Conservation (phyloP, 2,329 filamentous ascomycete genomes). For the Cercospora beticola region DNA sequence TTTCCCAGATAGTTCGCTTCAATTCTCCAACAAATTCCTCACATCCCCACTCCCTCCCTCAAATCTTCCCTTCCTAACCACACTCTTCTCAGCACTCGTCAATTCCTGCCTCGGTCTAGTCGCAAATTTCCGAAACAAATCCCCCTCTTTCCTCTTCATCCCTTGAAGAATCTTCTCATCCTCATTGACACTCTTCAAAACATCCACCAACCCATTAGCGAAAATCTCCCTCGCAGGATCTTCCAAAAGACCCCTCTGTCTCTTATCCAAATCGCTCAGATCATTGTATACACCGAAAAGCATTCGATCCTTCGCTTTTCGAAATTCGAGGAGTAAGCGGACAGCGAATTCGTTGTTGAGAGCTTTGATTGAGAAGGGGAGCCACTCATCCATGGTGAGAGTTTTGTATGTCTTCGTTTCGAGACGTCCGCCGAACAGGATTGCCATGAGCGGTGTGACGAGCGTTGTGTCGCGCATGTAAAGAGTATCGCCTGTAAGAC, state of each 20-base stretch:
- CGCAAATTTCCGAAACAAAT: neutral
- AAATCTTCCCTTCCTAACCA: conserved; percentile 1
- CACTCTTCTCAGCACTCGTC: neutral
- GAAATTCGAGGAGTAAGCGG: conserved; percentile 39
- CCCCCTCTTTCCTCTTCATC: neutral
- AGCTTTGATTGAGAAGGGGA: conserved; percentile 34
- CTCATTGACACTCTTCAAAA: conserved; percentile 16
- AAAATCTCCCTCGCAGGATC: conserved; percentile 28
- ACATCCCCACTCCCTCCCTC: conserved; percentile 3
- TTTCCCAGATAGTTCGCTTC: neutral
- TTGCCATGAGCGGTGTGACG: conserved; percentile 31
- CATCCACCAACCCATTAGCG: conserved; percentile 22
- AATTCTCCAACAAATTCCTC: conserved; percentile 1
- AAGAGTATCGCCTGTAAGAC: conserved; percentile 21
- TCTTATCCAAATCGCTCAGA: conserved; percentile 13
- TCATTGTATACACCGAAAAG: conserved; percentile 33
- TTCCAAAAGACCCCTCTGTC: conserved; percentile 13
- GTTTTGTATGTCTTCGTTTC: conserved; percentile 23
- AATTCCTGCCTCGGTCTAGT: neutral
- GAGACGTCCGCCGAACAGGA: conserved; percentile 36
- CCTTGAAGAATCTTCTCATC: neutral
- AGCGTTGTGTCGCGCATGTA: conserved; percentile 33
- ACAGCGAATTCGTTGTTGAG: conserved; percentile 23
- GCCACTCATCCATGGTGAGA: conserved; percentile 41
- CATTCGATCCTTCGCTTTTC: conserved; percentile 38